Base-by-base conservation (phyloP, 352 stramenopile genomes). In the Phytopythium oedochilum region DNA sequence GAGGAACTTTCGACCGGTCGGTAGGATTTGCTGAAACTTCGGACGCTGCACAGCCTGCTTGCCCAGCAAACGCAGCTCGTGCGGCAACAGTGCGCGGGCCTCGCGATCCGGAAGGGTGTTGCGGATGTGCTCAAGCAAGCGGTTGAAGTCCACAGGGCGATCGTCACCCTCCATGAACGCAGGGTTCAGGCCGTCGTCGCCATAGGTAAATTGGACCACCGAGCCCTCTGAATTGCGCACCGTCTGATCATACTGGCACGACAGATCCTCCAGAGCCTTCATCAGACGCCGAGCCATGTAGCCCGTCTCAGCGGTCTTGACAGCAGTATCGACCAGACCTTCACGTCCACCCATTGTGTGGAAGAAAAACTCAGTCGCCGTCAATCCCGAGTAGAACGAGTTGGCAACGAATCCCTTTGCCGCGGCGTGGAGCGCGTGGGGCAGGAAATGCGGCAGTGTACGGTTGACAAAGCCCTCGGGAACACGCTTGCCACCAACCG, bases 401-500 rank as follows among this genome's bases (percentile, higher is more conserved):
- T 99, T 99, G 17, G 96, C 93, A 9, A 99, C 97, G 66, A 99
- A 99, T n/a, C 98, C 98, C 69, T 99, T 99, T 9, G 97, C 96
- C 6, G 82, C 83, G 5, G 98, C 96, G 46, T 97, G 96, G 18
- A 99, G 79, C 53, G 93, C 96, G 55, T 97, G 78, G 2, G 87
- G 83, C 25, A 89, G 82, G 70, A 99, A 99, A 66, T 99, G 96
- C 15, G 97, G 97, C 26, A 99, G 77, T 15, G 97, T 99, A 31
- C 97, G 80, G 66, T 98, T 98, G 15, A 99, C 96, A 69, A 99
- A 99, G 9, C 97, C 97, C 72, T 99, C 93, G 34, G 97, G 89
- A 40, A 99, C 98, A 62, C 98, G 96, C 71, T 97, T 98, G 58
- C 97, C 97, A 48, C 96, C 96, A 14, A 99, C 97, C 31, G 92